Evolutionary conservation across 306 rosid species (phyloP).

Genomic region (Pyrus communis): DNA sequence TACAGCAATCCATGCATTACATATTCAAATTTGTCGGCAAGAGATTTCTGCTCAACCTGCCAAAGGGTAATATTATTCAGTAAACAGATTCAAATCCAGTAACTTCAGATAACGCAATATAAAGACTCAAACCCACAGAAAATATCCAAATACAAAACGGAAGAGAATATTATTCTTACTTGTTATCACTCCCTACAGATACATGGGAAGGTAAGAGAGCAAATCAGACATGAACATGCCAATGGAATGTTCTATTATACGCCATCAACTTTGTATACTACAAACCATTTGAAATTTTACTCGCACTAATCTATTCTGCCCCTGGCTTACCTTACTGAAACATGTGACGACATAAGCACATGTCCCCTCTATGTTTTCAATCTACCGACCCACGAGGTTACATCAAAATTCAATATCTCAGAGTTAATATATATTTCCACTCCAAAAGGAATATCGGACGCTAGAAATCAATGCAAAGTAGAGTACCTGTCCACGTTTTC

Average conservation of each 20-base stretch:
- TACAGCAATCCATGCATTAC: constrained; percentile 81
- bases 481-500: constrained; percentile 39
- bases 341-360: neutral
- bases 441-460: neutral
- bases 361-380: neutral
- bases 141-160: neutral
- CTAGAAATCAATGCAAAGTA: neutral
- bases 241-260: neutral
- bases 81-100: neutral
- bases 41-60: constrained; percentile 65
- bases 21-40: constrained; percentile 85
- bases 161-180: neutral
- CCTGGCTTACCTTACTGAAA: neutral
- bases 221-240: neutral
- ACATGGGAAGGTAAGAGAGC: neutral
- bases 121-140: neutral
- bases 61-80: constrained; percentile 14
- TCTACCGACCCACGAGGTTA: neutral
- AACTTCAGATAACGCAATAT: neutral
- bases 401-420: neutral
- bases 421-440: neutral
- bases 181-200: neutral
- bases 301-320: neutral
- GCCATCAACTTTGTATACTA: neutral
- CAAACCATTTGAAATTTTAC: neutral